phyloP scores from a whole-genome alignment of 306 rosid species.

The Elaeagnus macrophylla region DNA sequence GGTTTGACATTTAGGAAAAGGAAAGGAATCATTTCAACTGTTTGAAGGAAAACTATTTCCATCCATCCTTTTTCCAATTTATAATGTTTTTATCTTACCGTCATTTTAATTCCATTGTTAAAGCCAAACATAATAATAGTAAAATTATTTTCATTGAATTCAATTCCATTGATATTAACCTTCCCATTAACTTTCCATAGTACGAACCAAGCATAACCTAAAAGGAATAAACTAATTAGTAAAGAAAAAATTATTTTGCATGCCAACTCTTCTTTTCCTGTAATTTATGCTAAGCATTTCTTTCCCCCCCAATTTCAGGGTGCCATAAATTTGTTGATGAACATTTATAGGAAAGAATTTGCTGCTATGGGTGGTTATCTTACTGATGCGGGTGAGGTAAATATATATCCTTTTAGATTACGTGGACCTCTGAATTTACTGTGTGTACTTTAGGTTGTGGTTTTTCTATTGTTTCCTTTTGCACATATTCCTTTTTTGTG shows the following conservation, averaged over 20 bases:
- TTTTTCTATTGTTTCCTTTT: neutral
- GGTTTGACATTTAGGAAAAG: too few relatives aligned
- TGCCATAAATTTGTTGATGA: slow-evolving; percentile 88
- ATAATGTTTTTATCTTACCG: too few relatives aligned
- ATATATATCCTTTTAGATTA: slow-evolving; percentile 17
- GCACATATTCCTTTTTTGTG: neutral
- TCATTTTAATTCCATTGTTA: too few relatives aligned
- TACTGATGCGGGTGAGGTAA: slow-evolving; percentile 96
- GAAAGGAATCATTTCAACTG: too few relatives aligned
- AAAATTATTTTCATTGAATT: neutral
- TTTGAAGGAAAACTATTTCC: too few relatives aligned
- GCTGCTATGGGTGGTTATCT: slow-evolving; percentile 93
- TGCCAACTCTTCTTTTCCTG: slow-evolving; percentile 10
- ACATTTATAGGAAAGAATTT: slow-evolving; percentile 82
- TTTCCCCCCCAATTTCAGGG: slow-evolving; percentile 50
- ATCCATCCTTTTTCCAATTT: too few relatives aligned
- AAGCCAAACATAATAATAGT: neutral
- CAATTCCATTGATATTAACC: neutral
- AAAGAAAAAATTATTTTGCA: neutral
- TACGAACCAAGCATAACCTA: neutral
- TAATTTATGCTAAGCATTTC: slow-evolving; percentile 15
- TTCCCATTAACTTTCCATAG: neutral
- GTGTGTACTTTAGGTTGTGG: neutral
- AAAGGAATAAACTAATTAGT: neutral
- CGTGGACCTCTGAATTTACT: neutral